Conservation (phyloP, 192 early-diverging fungal genomes). For the Coemansia brasiliensis region DNA sequence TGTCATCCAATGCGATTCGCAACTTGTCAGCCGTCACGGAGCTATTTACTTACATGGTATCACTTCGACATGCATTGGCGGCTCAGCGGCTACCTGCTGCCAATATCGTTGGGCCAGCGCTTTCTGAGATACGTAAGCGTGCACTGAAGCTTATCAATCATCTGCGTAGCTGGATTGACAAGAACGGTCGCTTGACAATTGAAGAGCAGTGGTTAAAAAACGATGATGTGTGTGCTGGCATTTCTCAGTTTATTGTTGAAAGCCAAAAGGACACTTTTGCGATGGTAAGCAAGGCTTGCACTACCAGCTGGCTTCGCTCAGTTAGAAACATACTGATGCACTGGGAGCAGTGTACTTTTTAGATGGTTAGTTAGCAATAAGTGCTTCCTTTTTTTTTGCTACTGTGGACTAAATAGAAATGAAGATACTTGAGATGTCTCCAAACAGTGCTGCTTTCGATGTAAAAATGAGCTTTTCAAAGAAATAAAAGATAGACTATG, state of each 20-base stretch:
- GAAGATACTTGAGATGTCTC: no score
- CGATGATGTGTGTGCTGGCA: constrained; percentile 1
- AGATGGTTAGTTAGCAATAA: no score
- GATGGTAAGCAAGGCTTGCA: constrained; percentile 25
- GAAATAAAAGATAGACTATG: no score
- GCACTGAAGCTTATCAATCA: constrained; percentile 18
- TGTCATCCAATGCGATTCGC: constrained; percentile 18
- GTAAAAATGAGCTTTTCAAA: no score
- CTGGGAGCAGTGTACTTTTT: constrained; percentile 23
- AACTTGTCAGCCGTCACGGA: constrained; percentile 23
- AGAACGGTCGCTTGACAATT: constrained; percentile 16
- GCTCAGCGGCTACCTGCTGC: constrained; percentile 25
- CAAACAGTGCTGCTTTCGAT: no score
- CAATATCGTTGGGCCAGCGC: constrained; percentile 12
- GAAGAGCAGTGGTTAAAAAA: constrained; percentile 28
- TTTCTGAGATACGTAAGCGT: constrained; percentile 34
- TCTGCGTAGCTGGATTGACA: constrained; percentile 23
- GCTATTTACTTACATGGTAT: constrained; percentile 31
- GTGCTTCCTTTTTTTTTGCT: no score
- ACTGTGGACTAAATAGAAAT: no score
- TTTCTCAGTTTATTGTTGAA: constrained; percentile 9
- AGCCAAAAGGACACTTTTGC: constrained; percentile 22
- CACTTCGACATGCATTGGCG: constrained; percentile 20
- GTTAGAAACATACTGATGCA: constrained; percentile 28
- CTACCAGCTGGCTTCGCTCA: constrained; percentile 39